Evolutionary conservation across 305 asterid genomes (phyloP).

Genomic region (Fraxinus latifolia): DNA sequence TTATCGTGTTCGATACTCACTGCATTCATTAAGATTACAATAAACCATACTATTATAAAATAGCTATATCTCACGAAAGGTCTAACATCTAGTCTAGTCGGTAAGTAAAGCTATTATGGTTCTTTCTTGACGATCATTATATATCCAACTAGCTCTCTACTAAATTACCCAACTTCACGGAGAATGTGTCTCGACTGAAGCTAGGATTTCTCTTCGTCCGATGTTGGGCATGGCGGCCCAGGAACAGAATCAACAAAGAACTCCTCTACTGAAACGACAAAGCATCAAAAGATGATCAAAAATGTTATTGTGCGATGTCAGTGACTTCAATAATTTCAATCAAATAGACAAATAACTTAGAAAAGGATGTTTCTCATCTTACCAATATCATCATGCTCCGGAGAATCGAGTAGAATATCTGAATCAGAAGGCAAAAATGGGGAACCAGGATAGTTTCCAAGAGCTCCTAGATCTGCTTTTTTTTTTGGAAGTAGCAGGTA

Average conservation of each 20-base stretch:
- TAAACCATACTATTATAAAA: neutral
- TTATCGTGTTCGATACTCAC: neutral
- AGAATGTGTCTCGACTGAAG: neutral
- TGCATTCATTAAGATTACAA: neutral
- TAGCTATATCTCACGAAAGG: neutral
- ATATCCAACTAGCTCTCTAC: neutral
- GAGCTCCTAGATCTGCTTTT: slow-evolving; percentile 44
- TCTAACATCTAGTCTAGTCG: neutral
- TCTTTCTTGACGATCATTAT: neutral
- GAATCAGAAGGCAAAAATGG: slow-evolving; percentile 52
- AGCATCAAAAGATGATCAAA: neutral
- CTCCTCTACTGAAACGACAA: slow-evolving; percentile 42
- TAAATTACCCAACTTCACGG: neutral
- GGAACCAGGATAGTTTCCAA: slow-evolving; percentile 49
- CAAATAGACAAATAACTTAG: neutral
- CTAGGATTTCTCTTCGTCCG: slow-evolving; percentile 44
- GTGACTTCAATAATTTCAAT: neutral
- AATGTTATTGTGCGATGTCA: neutral
- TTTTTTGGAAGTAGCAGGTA: neutral
- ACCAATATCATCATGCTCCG: slow-evolving; percentile 50
- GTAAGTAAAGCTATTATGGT: neutral
- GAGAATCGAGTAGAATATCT: slow-evolving; percentile 48
- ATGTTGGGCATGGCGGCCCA: slow-evolving; percentile 29
- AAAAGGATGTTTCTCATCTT: neutral
- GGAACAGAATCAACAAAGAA: slow-evolving; percentile 46